A percentile compares a stretch with the other conserved stretches of the same genome.
Evolutionary conservation across 1,139 yeast species (phyloP).

Genomic region (Geotrichum carabidarum): DNA sequence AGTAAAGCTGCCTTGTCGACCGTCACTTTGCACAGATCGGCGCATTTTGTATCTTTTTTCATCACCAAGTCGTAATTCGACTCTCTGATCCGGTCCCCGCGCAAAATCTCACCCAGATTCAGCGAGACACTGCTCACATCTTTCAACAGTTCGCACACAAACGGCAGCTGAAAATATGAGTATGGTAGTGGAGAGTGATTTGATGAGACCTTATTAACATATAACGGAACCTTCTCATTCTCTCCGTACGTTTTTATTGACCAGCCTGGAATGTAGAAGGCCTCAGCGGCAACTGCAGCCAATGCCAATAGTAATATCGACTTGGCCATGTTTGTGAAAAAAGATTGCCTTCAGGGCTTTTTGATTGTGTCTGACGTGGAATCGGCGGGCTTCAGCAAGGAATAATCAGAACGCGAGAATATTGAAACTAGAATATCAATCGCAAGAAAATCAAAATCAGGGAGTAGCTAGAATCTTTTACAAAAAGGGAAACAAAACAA

Average conservation of each 20-base stretch:
- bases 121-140: constrained; percentile 56
- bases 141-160: constrained; percentile 67
- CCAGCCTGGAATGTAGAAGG: constrained; percentile 29
- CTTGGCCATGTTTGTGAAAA: constrained; percentile 6
- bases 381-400: neutral
- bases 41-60: constrained; percentile 61
- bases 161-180: constrained; percentile 70
- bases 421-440: no score
- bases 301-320: constrained; percentile 10
- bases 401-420: no score
- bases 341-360: no score
- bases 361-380: neutral
- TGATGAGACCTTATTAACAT: constrained; percentile 74
- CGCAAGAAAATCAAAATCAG: no score
- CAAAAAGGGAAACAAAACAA: no score
- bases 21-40: constrained; percentile 58
- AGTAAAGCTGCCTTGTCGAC: constrained; percentile 48
- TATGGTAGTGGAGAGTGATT: constrained; percentile 74
- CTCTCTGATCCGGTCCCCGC: constrained; percentile 77
- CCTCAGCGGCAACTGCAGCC: constrained; percentile 16
- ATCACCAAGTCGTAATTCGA: constrained; percentile 62
- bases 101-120: constrained; percentile 68
- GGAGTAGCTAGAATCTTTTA: no score
- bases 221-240: constrained; percentile 63
- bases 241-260: constrained; percentile 34